Base-by-base conservation (phyloP, 1,139 yeast species). In the Saccharomycopsis hybrid region DNA sequence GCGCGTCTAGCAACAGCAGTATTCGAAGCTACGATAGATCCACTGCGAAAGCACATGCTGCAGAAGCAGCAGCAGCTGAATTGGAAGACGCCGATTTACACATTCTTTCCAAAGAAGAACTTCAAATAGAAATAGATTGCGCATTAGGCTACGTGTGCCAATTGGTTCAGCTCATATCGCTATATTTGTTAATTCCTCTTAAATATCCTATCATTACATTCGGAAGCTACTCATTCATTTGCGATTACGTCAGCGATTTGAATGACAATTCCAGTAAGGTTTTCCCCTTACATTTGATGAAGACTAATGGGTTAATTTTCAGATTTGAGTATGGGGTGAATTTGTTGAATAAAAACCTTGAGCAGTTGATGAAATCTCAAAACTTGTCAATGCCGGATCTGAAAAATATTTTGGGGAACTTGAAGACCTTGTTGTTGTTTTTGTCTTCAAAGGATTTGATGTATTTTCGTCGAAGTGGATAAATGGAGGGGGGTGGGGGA, bases 351-450 rank as follows among this genome's bases (percentile, higher is more conserved):
- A 52, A 53, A 30, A 44, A 53, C 36, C 36, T 53, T 18, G 48
- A 54, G 41, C 55, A 50, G 35, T 35, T 54, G 11, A 47, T 50
- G 49, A 33, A 31, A 3, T 37, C 44, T 7, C 46, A 53, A 42
- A 30, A 41, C 3, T 44, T 53, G 25, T 18, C 41, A 11, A 44
- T 50, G 18, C 56, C 55, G 5, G 55, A 54, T 29, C 24, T 25
- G 5, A 44, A 39, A 33, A 51, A 51, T 24, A 48, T 48, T 29
- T 46, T 53, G 42, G 56, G 56, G 9, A 53, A 53, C 32, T 31
- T 53, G n/a, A 53, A 53, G 36, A 53, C 51, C 42, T 47, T 53
- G 42, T 32, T 53, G 41, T 44, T 53, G 36, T 53, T 41, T 44
- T 41, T 52, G 25, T 46, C 54, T 2, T 50, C 55, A 8, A 52